These are phyloP conservation scores for Thoreauomyces humboldtii DNA, from an alignment of 192 early-diverging fungal genomes.

Conservation along the genomic window DNA sequence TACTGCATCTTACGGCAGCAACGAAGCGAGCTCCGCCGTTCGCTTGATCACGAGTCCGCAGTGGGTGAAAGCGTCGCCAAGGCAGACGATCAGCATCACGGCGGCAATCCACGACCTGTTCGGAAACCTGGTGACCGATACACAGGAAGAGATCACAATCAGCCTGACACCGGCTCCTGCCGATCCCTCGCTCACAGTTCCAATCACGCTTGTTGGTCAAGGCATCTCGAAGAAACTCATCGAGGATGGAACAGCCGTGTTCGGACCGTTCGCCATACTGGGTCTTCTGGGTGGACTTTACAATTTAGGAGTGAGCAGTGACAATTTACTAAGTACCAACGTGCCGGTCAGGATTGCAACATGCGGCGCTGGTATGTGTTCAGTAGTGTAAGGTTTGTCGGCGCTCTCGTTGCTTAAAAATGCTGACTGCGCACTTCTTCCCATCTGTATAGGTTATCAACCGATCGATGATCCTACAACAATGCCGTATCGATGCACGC, in stretches of 20 bases:
- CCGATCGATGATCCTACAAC: background rate
- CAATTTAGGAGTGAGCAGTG: background rate
- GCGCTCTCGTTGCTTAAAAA: no score
- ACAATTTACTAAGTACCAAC: background rate
- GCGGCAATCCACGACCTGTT: background rate
- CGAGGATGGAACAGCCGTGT: conserved; percentile 6
- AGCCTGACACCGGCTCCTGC: background rate
- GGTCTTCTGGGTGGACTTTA: conserved; percentile 3
- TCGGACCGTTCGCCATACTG: conserved; percentile 10
- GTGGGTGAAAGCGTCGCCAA: background rate
- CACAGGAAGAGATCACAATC: background rate
- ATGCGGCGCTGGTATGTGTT: conserved; percentile 12
- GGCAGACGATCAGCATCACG: background rate
- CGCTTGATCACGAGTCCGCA: background rate
- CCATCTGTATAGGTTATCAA: background rate
- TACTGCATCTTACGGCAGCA: conserved; percentile 7
- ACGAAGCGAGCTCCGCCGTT: conserved; percentile 2
- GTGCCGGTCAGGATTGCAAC: conserved; percentile 4
- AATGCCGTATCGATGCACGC: conserved; percentile 1
- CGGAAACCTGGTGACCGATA: conserved; percentile 11
- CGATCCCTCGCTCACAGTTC: background rate
- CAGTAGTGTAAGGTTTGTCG: background rate
- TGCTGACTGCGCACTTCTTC: background rate
- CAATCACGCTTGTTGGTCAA: conserved; percentile 5
- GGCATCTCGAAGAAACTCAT: background rate